Evolutionary conservation across 768 basidiomycete species (phyloP).

Genomic region (Tulasnella sp.): DNA sequence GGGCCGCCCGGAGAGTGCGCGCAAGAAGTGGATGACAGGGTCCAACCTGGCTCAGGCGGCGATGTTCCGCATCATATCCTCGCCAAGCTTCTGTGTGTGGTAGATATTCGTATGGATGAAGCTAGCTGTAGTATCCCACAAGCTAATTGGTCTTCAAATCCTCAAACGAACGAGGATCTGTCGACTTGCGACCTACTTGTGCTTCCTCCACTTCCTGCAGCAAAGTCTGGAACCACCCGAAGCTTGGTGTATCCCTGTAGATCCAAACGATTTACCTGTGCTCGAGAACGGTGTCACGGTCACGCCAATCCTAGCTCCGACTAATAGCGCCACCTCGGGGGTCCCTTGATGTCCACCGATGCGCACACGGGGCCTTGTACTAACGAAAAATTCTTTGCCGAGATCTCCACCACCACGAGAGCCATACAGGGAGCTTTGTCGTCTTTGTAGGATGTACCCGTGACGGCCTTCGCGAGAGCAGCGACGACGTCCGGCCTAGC

Average conservation of each 20-base stretch:
- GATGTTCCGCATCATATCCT: conserved; percentile 88
- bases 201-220: conserved; percentile 81
- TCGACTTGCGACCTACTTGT: conserved; percentile 72
- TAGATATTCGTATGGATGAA: conserved; percentile 89
- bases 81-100: conserved; percentile 72
- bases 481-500: conserved; percentile 68
- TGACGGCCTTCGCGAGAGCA: conserved; percentile 64
- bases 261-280: conserved; percentile 95
- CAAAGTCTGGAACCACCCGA: conserved; percentile 91
- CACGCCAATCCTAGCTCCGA: conserved; percentile 93
- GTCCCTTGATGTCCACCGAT: conserved; percentile 92
- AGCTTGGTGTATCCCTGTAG: conserved; percentile 89
- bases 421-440: conserved; percentile 28
- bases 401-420: conserved; percentile 70
- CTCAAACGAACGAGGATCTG: conserved; percentile 19
- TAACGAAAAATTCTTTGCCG: conserved; percentile 31
- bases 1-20: conserved; percentile 86
- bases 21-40: conserved; percentile 77
- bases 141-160: neutral
- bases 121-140: too few species aligned
- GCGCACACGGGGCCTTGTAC: conserved; percentile 45
- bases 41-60: conserved; percentile 77
- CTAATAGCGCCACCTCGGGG: conserved; percentile 82
- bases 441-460: conserved; percentile 60
- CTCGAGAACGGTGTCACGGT: conserved; percentile 94